Evolutionary conservation across 257 asterid genomes (phyloP).

Genomic region (Ajuga chamaepitys): DNA sequence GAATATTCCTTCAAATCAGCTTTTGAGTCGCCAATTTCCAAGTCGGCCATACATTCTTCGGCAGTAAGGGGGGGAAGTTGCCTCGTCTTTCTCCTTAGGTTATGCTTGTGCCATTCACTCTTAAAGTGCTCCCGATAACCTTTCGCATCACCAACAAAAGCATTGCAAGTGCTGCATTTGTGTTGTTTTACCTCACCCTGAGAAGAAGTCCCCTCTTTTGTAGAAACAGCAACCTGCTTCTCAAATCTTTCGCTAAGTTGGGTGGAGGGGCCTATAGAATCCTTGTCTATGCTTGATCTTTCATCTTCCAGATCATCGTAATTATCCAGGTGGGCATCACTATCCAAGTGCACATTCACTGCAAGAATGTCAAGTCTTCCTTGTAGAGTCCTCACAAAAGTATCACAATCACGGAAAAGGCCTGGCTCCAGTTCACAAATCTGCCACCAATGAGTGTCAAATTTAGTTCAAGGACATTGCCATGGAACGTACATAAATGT

Average conservation of each 20-base stretch:
- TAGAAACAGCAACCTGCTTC: constrained; percentile 40
- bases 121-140: constrained; percentile 86
- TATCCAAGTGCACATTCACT: constrained; percentile 70
- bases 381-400: constrained; percentile 57
- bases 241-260: constrained; percentile 52
- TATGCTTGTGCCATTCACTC: constrained; percentile 97
- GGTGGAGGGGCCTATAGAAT: constrained; percentile 8
- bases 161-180: constrained; percentile 78
- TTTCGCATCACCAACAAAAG: constrained; percentile 63
- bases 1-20: constrained; percentile 85
- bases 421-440: constrained; percentile 74
- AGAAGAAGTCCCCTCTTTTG: constrained; percentile 31
- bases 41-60: constrained; percentile 72
- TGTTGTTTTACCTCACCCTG: constrained; percentile 57
- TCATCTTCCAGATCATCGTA: constrained; percentile 77
- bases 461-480: neutral
- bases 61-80: constrained; percentile 82
- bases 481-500: neutral
- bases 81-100: constrained; percentile 69
- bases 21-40: constrained; percentile 53
- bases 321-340: constrained; percentile 53
- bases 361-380: constrained; percentile 88
- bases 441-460: constrained; percentile 24
- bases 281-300: constrained; percentile 28
- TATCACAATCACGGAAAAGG: constrained; percentile 74